Percentiles rank a stretch among this genome's conserved stretches.
Conservation (phyloP, 2,329 filamentous ascomycete genomes). For the Colletotrichum sp. region DNA sequence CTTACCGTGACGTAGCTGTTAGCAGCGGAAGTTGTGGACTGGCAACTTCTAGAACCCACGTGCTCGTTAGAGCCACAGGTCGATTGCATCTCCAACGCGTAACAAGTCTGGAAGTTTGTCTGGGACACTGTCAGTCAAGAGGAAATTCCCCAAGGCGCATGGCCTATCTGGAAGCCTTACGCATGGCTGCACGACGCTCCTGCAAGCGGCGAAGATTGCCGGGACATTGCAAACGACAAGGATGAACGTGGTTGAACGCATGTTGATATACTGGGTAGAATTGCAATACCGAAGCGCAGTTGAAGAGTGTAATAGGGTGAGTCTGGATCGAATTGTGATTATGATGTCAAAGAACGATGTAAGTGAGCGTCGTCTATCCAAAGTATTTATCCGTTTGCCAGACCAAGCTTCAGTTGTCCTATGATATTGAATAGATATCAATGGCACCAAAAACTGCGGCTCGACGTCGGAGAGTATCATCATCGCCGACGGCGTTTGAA, state of each 20-base stretch:
- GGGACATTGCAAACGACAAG: not conserved
- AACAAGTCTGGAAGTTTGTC: not conserved
- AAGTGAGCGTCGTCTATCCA: not conserved
- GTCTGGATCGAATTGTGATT: not conserved
- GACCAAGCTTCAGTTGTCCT: rapidly evolving
- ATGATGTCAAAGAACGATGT: not conserved
- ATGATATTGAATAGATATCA: rapidly evolving
- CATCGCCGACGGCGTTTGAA: not conserved
- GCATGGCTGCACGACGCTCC: not conserved
- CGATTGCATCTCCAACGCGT: not conserved
- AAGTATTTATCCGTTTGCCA: not conserved
- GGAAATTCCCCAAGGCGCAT: too few species aligned
- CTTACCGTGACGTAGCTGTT: not conserved
- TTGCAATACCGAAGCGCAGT: not conserved
- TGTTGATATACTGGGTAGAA: not conserved
- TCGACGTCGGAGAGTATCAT: not conserved
- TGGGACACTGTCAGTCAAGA: not conserved
- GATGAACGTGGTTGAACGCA: not conserved
- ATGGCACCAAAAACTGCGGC: not conserved
- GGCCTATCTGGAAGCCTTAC: not conserved
- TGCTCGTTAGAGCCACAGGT: not conserved
- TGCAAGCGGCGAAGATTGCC: not conserved
- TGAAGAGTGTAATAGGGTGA: not conserved
- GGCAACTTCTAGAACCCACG: not conserved
- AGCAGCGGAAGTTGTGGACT: not conserved